Percentiles rank a stretch among this genome's conserved stretches.
Evolutionary conservation across 345 rosid species (phyloP).

Genomic region (Gossypium rotundifolium): DNA sequence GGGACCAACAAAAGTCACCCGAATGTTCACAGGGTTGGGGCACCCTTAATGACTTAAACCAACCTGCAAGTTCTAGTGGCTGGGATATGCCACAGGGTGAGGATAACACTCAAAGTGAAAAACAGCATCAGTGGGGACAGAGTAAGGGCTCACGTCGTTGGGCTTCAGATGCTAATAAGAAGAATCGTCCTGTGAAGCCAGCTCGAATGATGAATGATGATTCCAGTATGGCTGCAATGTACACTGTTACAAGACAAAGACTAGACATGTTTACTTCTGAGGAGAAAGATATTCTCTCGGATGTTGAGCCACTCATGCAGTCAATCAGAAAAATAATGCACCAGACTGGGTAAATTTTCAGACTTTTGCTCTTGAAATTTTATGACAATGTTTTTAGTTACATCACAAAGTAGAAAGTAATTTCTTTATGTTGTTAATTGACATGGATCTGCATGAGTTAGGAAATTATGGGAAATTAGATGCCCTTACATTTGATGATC

Average conservation of each 20-base stretch:
- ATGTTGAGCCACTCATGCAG: conserved; percentile 60
- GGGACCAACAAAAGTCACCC: conserved; percentile 21
- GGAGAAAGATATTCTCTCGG: conserved; percentile 69
- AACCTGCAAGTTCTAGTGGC: conserved; percentile 24
- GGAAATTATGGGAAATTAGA: neutral
- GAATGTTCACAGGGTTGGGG: conserved; percentile 34
- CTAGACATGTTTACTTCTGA: conserved; percentile 76
- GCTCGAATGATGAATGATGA: conserved; percentile 32
- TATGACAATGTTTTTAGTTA: neutral
- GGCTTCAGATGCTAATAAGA: conserved; percentile 43
- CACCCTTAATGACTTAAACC: conserved; percentile 28
- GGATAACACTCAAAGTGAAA: conserved; percentile 27
- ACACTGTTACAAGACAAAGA: conserved; percentile 57
- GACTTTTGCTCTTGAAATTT: neutral
- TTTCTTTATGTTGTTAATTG: neutral
- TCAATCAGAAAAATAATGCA: conserved; percentile 59
- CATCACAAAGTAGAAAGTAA: neutral
- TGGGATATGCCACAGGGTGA: conserved; percentile 28
- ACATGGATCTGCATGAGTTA: neutral
- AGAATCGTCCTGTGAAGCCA: conserved; percentile 42
- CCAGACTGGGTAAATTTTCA: conserved; percentile 47
- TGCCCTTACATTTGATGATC: neutral
- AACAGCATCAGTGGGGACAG: conserved; percentile 36
- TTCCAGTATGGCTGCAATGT: conserved; percentile 29
- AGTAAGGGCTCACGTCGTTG: conserved; percentile 34